These are phyloP conservation scores for Curvularia verruculosa DNA, from an alignment of 2,329 filamentous ascomycete genomes.

Conservation along the genomic window DNA sequence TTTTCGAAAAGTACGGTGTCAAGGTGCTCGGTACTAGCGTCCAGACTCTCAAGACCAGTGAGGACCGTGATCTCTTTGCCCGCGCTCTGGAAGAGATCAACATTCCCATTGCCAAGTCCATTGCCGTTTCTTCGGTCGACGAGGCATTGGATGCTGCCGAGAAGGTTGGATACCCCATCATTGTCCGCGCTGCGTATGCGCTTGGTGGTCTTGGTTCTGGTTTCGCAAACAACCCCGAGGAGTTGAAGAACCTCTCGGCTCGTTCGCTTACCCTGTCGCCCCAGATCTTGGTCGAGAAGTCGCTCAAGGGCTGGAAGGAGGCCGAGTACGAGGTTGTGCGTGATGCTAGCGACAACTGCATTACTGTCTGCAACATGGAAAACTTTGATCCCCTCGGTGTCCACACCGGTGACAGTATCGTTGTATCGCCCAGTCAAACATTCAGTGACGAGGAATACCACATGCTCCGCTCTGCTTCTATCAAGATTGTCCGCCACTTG, in stretches of 20 bases:
- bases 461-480: constrained; percentile 96
- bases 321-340: constrained; percentile 98
- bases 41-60: constrained; percentile 89
- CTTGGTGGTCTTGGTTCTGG: constrained; percentile 95
- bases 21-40: constrained; percentile 95
- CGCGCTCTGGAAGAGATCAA: constrained; percentile 96
- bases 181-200: constrained; percentile 95
- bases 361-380: constrained; percentile 98
- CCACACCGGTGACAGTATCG: constrained; percentile 98
- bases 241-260: constrained; percentile 91
- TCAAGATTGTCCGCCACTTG: constrained; percentile 97
- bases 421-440: constrained; percentile 95
- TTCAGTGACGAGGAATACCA: constrained; percentile 98
- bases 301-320: constrained; percentile 99
- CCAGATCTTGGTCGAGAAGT: constrained; percentile 98
- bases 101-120: constrained; percentile 95
- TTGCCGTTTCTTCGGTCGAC: constrained; percentile 88
- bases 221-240: constrained; percentile 91
- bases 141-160: constrained; percentile 88
- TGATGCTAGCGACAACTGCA: constrained; percentile 97
- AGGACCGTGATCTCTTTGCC: constrained; percentile 95
- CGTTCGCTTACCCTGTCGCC: constrained; percentile 91
- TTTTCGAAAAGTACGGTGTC: constrained; percentile 94
- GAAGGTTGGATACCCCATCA: constrained; percentile 92
- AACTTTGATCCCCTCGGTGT: constrained; percentile 98